Base-by-base conservation (phyloP, 192 early-diverging fungal genomes). In the Chytriomyces sp. region DNA sequence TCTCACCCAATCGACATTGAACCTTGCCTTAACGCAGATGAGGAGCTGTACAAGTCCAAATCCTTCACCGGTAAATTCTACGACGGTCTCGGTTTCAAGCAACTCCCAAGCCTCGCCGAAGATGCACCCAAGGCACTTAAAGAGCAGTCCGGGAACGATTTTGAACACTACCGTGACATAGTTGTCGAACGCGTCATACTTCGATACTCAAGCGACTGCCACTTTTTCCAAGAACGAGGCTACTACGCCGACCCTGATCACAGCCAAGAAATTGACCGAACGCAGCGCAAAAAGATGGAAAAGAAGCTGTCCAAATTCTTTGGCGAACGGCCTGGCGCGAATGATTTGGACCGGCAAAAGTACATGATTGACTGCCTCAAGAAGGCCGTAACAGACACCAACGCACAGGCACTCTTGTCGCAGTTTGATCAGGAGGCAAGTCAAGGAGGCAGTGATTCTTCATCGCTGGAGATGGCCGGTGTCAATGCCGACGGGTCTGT, bases 281-380 rank as follows among this genome's bases (percentile, higher is more conserved):
- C 89, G 72, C 75, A 81, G 44, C 77, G 81, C 45, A 84, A 89
- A 18, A 79, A 84, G 50, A 90, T 89, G 81, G 86, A 89, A 24
- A 89, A 88, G 68, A 89, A 89, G 70, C 80, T 92, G 13, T 79
- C 85, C 74, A 89, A 86, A 59, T 92, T 92, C 80, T 92, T 92
- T 84, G 91, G 91, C 43, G 82, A 87, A 47, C 82, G 88, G 23
- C 89, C 87, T 18, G 80, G 85, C 18, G 80, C 80, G 45, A 86
- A 89, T 23, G 80, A 86, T n/a, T 59, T 92, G 67, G 81, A 83
- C 24, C 82, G 83, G 75, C 91, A 64, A 28, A 18, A 64, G 26
- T 28, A 64, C 53, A 64, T 64, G 62, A 64, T 64, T 28, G 62
- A 64, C 26, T 64, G 20, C 7, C 47, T 45, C 66, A 50, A 70